These are phyloP conservation scores for Sicyos edulis DNA, from an alignment of 306 rosid genomes.

Conservation along the genomic window DNA sequence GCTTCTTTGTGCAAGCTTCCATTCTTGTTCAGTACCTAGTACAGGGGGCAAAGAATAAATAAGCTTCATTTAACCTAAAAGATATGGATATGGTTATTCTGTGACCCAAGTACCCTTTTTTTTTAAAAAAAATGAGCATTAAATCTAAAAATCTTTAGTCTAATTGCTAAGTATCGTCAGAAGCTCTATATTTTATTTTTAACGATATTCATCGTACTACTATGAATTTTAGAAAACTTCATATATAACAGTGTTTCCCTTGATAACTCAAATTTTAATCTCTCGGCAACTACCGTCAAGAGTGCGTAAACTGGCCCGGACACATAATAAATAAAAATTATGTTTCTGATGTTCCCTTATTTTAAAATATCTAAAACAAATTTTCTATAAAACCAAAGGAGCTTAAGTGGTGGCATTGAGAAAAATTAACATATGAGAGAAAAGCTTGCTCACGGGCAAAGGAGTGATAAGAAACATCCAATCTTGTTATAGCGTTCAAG, in stretches of 20 bases:
- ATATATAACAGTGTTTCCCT: not conserved
- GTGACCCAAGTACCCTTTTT: not conserved
- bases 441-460: constrained; percentile 52
- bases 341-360: not conserved
- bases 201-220: not conserved
- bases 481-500: constrained; percentile 61
- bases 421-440: constrained; percentile 5
- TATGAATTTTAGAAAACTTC: not conserved
- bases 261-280: too few species aligned
- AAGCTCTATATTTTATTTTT: not conserved
- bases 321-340: too few species aligned
- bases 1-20: constrained; percentile 83
- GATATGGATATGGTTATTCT: not conserved
- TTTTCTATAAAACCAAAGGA: not conserved
- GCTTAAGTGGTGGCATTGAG: not conserved
- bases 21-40: constrained; percentile 87
- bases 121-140: not conserved
- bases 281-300: too few species aligned
- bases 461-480: constrained; percentile 74
- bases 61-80: not conserved
- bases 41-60: constrained; percentile 26
- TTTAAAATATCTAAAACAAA: not conserved
- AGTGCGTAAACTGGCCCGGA: too few species aligned
- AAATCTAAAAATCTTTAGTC: not conserved
- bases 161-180: not conserved